phyloP scores from a whole-genome alignment of 179 eudicot species.

The Heliamphora pulchella region DNA sequence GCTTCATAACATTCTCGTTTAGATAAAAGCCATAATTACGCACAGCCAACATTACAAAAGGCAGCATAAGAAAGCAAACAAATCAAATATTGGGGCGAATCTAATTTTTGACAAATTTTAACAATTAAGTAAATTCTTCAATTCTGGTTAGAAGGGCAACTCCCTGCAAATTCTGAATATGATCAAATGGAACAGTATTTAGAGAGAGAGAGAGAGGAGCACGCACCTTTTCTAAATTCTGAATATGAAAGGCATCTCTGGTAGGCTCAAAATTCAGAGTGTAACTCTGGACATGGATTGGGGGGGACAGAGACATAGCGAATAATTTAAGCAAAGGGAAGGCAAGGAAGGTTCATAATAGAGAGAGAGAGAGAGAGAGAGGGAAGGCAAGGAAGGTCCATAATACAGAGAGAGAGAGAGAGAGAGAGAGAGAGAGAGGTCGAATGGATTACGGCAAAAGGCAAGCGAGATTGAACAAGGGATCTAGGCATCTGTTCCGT shows the following conservation, averaged over 20 bases:
- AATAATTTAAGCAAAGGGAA: not conserved
- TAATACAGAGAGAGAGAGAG: not conserved
- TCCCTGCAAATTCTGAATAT: not conserved
- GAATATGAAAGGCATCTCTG: conserved; percentile 2
- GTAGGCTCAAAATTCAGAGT: not conserved
- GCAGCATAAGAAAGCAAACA: not conserved
- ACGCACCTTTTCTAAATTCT: not conserved
- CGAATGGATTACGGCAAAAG: conserved; percentile 71
- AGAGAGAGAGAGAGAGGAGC: not conserved
- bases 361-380: not conserved
- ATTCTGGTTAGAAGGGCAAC: not conserved
- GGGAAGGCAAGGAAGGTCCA: not conserved
- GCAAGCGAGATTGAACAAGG: conserved; percentile 36
- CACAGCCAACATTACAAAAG: not conserved
- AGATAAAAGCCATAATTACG: not conserved
- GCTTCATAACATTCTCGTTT: not conserved
- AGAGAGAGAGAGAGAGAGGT: conserved; percentile 5
- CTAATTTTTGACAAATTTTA: not conserved
- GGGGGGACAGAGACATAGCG: not conserved
- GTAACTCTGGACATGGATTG: not conserved
- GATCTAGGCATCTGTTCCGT: conserved; percentile 59
- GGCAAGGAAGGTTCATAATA: not conserved
- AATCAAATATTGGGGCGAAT: not conserved
- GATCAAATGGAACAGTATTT: not conserved
- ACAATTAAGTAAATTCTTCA: not conserved